These are phyloP conservation scores for Gracilaria vermiculophylla DNA, from an alignment of 23 red algal species.

Conservation along the genomic window DNA sequence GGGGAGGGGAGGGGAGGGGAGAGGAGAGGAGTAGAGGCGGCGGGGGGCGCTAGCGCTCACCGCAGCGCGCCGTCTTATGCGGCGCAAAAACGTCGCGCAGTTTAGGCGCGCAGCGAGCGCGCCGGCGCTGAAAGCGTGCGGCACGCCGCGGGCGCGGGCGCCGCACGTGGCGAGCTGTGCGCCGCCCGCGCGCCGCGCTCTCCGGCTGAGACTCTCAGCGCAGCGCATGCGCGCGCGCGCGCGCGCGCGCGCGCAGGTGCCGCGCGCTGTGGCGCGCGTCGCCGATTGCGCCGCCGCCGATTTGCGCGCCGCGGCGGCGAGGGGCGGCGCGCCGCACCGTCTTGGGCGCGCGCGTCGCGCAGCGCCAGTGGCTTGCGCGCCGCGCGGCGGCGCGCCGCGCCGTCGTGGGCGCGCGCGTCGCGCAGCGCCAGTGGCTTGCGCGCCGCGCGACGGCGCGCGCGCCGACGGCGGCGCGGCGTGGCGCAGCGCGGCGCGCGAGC, in stretches of 20 bases:
- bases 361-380: neutral
- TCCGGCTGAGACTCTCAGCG: neutral
- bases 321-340: too few relatives aligned
- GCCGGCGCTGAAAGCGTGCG: too few relatives aligned
- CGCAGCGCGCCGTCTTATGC: neutral
- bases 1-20: conserved; percentile 1
- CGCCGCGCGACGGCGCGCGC: neutral
- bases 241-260: too few relatives aligned
- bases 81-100: neutral
- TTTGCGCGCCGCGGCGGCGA: too few relatives aligned
- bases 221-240: neutral
- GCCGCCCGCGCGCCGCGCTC: neutral
- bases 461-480: neutral
- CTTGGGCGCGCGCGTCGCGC: too few relatives aligned
- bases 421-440: neutral
- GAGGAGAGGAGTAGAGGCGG: neutral
- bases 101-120: neutral
- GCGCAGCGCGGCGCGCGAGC: neutral
- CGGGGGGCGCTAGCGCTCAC: neutral
- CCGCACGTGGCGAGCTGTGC: neutral
- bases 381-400: too few relatives aligned
- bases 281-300: too few relatives aligned
- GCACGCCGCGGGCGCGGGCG: neutral
- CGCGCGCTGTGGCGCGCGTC: too few relatives aligned
- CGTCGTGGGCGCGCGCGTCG: neutral